Evolutionary conservation across 768 basidiomycete species (phyloP).

Genomic region (Suillus discolor): DNA sequence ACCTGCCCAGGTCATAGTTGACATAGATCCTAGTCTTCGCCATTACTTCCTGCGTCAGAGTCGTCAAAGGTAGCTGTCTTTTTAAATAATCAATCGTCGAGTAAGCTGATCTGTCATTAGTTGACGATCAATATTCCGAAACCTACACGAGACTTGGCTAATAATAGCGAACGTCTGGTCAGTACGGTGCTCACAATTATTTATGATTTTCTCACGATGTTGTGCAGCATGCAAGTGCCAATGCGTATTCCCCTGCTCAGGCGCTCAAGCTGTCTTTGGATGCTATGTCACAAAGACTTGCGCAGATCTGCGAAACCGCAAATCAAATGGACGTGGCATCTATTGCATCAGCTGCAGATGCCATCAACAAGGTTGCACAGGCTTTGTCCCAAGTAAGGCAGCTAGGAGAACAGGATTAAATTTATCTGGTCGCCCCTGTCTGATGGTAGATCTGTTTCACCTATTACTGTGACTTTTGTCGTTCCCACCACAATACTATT

Average conservation of each 20-base stretch:
- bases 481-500: neutral
- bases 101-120: slow-evolving; percentile 15
- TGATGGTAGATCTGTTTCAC: neutral
- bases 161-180: slow-evolving; percentile 20
- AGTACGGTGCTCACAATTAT: neutral
- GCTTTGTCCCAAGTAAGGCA: slow-evolving; percentile 63
- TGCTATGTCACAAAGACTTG: slow-evolving; percentile 52
- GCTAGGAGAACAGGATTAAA: slow-evolving; percentile 44
- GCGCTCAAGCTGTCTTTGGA: slow-evolving; percentile 58
- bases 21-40: slow-evolving; percentile 16
- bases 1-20: neutral
- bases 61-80: slow-evolving; percentile 27
- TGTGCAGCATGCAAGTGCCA: slow-evolving; percentile 19
- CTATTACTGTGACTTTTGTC: neutral
- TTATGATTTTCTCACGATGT: slow-evolving; percentile 10
- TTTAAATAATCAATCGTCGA: slow-evolving; percentile 11
- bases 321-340: slow-evolving; percentile 45
- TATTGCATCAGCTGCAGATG: slow-evolving; percentile 65
- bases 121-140: slow-evolving; percentile 23
- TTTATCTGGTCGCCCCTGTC: neutral
- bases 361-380: slow-evolving; percentile 64
- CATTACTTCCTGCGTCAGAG: slow-evolving; percentile 31
- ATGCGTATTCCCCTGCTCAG: slow-evolving; percentile 36
- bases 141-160: slow-evolving; percentile 18
- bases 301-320: slow-evolving; percentile 41